Conservation (phyloP, 192 early-diverging fungal species). For the Allomyces macrogynus region DNA sequence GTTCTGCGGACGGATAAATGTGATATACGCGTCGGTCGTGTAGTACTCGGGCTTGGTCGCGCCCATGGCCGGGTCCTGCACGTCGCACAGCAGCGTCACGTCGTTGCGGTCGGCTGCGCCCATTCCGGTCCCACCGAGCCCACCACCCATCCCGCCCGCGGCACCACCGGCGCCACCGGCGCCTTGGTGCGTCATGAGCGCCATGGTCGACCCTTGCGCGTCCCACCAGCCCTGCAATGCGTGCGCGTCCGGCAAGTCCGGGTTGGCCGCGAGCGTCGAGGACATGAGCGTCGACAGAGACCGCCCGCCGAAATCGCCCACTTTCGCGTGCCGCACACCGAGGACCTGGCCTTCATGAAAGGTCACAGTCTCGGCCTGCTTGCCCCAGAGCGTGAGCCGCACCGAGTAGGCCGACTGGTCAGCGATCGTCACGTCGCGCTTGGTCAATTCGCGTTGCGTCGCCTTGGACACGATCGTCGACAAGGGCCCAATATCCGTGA, state of each 20-base stretch:
- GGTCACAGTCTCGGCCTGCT: conserved; percentile 48
- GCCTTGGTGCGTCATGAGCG: conserved; percentile 5
- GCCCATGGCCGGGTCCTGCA: not conserved
- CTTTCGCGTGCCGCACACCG: conserved; percentile 63
- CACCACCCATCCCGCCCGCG: conserved; percentile 9
- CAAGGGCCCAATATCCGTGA: conserved; percentile 35
- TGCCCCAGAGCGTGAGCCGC: conserved; percentile 69
- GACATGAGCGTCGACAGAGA: conserved; percentile 25
- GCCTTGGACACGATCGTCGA: conserved; percentile 40
- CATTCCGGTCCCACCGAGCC: conserved; percentile 5
- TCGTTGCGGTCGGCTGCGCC: conserved; percentile 3
- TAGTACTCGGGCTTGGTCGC: conserved; percentile 46
- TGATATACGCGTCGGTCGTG: conserved; percentile 42
- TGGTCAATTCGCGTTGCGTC: conserved; percentile 27
- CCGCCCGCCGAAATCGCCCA: conserved; percentile 70
- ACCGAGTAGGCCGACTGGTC: conserved; percentile 52
- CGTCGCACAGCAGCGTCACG: not conserved
- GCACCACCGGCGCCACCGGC: conserved; percentile 4
- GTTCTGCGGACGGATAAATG: conserved; percentile 48
- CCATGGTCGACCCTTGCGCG: conserved; percentile 6
- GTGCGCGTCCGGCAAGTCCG: conserved; percentile 56
- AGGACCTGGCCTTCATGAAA: conserved; percentile 32
- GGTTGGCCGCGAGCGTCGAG: conserved; percentile 37
- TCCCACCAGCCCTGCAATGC: conserved; percentile 50
- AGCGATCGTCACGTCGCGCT: conserved; percentile 63